Base-by-base conservation (phyloP, 2,329 filamentous ascomycete genomes). In the Cladophialophora yegresii region DNA sequence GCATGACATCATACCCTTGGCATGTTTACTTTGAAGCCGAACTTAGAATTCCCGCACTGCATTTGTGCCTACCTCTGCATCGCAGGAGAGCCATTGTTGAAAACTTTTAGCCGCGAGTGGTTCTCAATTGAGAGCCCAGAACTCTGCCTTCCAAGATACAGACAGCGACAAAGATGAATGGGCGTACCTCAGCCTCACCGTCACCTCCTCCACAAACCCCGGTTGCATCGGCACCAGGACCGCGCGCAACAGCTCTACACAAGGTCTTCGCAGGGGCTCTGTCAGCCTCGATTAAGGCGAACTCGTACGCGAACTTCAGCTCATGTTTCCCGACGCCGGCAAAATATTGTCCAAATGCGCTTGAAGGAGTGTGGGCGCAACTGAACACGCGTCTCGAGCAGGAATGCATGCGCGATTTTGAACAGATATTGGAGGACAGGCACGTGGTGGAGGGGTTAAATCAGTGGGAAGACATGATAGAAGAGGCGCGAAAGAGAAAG, bases 291-390 rank as follows among this genome's bases (percentile, higher is more conserved):
- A 74, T 88, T n/a, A 82, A 83, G 67, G 84, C 85, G 58, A 86
- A 85, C 74, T 85, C 81, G 9, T 84, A 86, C 72, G 77, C 79
- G 55, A 87, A 87, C 70, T 89, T 88, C 73, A 80, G 84, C 0
- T 77, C 84, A 26, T 89, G 86, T 71, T 88, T 88, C 68, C 86
- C 86, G 0, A 89, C 86, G 0, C 82, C 85, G 1, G 83, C 85
- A 20, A 77, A 79, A 70, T 79, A 86, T 70, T 84, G 84, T 10
- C 82, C 84, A 1, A 82, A 81, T 28, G 81, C 81, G 49, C 72
- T 89, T 63, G 82, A 85, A 70, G 78, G 79, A 3, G 77, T 89
- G 23, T 84, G 85, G 76, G 78, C 81, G 60, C 84, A 87, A 68
- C 80, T 88, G 68, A 83, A 84, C 49, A 80, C 81, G 57, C 82